Evolutionary conservation across 2,329 filamentous ascomycete species (phyloP).

Genomic region (Blastomyces gilchristii): DNA sequence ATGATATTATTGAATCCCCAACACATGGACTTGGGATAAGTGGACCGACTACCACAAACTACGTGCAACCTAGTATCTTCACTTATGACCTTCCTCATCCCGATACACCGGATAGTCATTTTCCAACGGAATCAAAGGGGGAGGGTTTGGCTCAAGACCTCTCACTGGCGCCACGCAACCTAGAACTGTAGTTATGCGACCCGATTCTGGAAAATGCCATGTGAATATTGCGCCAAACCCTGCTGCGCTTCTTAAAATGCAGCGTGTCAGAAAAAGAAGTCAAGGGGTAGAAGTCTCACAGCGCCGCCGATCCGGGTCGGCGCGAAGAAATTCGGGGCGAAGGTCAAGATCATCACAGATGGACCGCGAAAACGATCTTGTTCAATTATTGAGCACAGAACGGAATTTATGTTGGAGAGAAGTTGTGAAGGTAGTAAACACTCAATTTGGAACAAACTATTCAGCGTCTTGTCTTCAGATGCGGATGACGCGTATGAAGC

Average conservation of each 20-base stretch:
- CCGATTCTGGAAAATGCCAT: conserved; percentile 20
- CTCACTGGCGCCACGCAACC: conserved; percentile 17
- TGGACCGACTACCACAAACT: conserved; percentile 25
- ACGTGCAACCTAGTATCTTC: conserved; percentile 21
- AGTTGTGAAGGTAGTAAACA: conserved; percentile 28
- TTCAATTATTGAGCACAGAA: conserved; percentile 32
- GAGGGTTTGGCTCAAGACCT: conserved; percentile 17
- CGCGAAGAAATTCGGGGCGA: conserved; percentile 25
- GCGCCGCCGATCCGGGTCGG: conserved; percentile 19
- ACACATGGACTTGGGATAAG: conserved; percentile 31
- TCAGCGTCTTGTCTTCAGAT: conserved; percentile 34
- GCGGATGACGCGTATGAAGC: conserved; percentile 27
- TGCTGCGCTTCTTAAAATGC: conserved; percentile 30
- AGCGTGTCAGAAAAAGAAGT: conserved; percentile 27
- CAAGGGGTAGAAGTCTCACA: conserved; percentile 19
- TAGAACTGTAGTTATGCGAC: conserved; percentile 17
- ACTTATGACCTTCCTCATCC: conserved; percentile 17
- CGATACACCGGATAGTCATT: not conserved
- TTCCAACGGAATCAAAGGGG: conserved; percentile 1
- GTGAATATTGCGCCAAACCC: conserved; percentile 33
- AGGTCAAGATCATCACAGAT: conserved; percentile 11
- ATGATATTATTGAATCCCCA: conserved; percentile 21
- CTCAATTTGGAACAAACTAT: conserved; percentile 30
- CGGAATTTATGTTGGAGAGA: conserved; percentile 33
- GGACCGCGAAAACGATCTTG: conserved; percentile 14